phyloP scores from a whole-genome alignment of 2,329 filamentous ascomycete species.

The Epichloe uncinata region DNA sequence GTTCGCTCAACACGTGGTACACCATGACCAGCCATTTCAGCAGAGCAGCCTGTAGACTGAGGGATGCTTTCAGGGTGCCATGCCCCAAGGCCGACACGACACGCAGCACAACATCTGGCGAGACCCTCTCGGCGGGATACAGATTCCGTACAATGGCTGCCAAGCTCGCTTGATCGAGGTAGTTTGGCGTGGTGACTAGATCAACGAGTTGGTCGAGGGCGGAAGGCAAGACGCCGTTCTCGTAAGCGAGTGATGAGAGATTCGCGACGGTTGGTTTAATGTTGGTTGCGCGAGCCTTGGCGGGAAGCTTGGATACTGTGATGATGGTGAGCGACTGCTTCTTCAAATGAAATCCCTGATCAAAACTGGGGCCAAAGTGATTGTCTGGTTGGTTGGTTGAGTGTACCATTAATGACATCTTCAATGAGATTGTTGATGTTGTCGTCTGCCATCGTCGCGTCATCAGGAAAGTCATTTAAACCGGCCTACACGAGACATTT shows the following conservation, averaged over 20 bases:
- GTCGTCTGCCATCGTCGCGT: constrained; percentile 14
- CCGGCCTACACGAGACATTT: neutral
- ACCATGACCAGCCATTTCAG: constrained; percentile 69
- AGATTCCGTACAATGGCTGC: constrained; percentile 57
- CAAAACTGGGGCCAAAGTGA: neutral
- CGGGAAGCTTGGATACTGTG: constrained; percentile 43
- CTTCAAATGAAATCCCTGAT: neutral
- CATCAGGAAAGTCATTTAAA: neutral
- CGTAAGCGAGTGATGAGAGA: constrained; percentile 51
- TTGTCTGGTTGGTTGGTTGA: neutral
- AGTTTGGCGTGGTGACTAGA: constrained; percentile 50
- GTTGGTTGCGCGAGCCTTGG: constrained; percentile 51
- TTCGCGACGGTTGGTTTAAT: constrained; percentile 53
- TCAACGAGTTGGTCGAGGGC: constrained; percentile 51
- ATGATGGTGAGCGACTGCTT: neutral
- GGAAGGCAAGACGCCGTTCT: constrained; percentile 49
- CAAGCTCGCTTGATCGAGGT: constrained; percentile 64
- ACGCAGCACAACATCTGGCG: constrained; percentile 45
- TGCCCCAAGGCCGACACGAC: constrained; percentile 65
- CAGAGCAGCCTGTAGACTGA: constrained; percentile 55
- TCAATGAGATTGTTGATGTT: constrained; percentile 23
- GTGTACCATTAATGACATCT: constrained; percentile 22
- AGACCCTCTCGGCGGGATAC: constrained; percentile 57
- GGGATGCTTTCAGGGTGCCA: constrained; percentile 59
- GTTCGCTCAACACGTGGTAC: constrained; percentile 55